Conservation (phyloP, 1,139 yeast genomes). For the Kurtzmaniella quercitrusa region DNA sequence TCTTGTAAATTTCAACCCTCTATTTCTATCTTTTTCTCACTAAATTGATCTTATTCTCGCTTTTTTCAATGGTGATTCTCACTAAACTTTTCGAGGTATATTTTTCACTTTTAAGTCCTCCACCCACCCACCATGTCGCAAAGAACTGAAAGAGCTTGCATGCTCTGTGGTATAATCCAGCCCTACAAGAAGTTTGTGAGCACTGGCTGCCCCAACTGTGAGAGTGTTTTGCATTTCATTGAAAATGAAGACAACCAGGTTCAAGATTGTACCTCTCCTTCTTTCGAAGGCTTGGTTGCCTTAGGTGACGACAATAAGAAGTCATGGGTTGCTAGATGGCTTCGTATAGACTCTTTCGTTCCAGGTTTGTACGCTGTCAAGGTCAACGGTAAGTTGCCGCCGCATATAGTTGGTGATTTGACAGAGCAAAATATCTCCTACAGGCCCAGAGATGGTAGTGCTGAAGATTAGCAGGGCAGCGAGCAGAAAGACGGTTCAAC, state of each 20-base stretch:
- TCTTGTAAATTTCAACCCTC: neutral
- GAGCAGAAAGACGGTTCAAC: neutral
- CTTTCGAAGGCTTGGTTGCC: slow-evolving; percentile 94
- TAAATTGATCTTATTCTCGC: neutral
- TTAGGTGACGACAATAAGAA: slow-evolving; percentile 73
- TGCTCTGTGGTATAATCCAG: slow-evolving; percentile 93
- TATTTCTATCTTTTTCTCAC: neutral
- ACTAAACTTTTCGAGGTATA: neutral
- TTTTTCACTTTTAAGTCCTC: neutral
- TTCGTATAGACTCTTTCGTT: slow-evolving; percentile 83
- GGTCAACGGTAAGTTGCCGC: slow-evolving; percentile 88
- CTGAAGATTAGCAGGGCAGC: slow-evolving; percentile 59
- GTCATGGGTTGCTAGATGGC: slow-evolving; percentile 98
- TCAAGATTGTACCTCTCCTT: slow-evolving; percentile 92
- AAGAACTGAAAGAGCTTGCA: slow-evolving; percentile 88
- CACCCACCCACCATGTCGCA: slow-evolving; percentile 45
- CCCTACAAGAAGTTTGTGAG: slow-evolving; percentile 69
- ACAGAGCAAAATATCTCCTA: slow-evolving; percentile 73
- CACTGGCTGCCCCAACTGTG: slow-evolving; percentile 97
- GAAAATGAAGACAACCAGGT: slow-evolving; percentile 81
- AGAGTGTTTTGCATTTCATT: slow-evolving; percentile 71
- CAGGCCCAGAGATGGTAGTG: slow-evolving; percentile 96
- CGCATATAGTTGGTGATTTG: slow-evolving; percentile 72
- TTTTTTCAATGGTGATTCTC: neutral
- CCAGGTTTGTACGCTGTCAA: slow-evolving; percentile 94